Base-by-base conservation (phyloP, 2,329 filamentous ascomycete genomes). In the Cryphonectria carpinicola region DNA sequence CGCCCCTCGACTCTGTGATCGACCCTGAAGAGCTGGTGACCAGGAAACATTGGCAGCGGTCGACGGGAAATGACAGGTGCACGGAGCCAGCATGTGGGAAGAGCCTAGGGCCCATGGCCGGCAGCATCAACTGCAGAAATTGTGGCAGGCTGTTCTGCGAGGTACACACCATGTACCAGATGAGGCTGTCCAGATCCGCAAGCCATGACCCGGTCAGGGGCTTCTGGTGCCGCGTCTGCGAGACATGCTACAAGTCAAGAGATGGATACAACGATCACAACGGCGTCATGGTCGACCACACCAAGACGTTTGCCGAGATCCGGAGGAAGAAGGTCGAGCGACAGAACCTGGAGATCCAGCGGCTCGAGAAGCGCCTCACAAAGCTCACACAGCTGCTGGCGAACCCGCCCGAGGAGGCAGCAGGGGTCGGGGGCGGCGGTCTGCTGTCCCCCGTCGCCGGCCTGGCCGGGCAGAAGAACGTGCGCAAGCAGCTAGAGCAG, bases 91-190 rank as follows among this genome's bases (percentile, higher is more conserved):
- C 91, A 28, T 99, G 96, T 76, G 93, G 90, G 41, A 93, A 92
- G 80, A 88, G 90, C 37, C 83, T 99, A 6, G 94, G 94, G 0
- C 87, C 92, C 3, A 87, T 92, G 8, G 95, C 92, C 76, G 94
- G 94, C 25, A 94, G 87, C 76, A 90, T 99, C 76, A 98, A 99
- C 80, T 99, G 96, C 81, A 88, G 96, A 73, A 94, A 95, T 73
- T 99, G 96, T 77, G 96, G 96, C 8, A 91, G 92, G 76, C 83
- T 99, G 56, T 99, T 98, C 79, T 99, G 96, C 81, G 96, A 98
- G 78, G 93, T 95, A 76, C 96, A 99, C 80, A 98, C 96, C 67
- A 97, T 99, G 95, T 99, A 98, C 78, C 95, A 99, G 83, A 98
- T 98, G 93, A 98, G 97, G 84, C 86, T 99, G 14, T 97, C 95